phyloP scores from a whole-genome alignment of 352 stramenopile genomes.

The Lagenidium sp. region DNA sequence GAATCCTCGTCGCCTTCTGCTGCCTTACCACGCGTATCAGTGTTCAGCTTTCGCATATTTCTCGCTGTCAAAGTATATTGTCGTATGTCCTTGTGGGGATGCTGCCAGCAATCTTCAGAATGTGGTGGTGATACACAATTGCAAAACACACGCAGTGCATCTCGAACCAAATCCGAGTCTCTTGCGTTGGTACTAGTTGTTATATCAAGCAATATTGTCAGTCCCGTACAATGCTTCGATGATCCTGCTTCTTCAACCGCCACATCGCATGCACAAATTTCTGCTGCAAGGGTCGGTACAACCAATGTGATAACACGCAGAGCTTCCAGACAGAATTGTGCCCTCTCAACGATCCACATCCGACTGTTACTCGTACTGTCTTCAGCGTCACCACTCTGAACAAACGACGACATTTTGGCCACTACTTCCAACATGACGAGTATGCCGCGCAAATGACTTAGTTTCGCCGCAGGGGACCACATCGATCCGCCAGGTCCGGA shows the following conservation, averaged over 20 bases:
- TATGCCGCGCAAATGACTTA: constrained; percentile 62
- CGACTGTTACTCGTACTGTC: constrained; percentile 41
- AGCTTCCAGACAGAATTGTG: constrained; percentile 73
- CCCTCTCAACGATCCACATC: constrained; percentile 68
- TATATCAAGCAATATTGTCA: constrained; percentile 71
- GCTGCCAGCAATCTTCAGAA: constrained; percentile 73
- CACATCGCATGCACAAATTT: constrained; percentile 75
- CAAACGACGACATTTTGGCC: constrained; percentile 49
- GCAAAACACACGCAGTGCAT: constrained; percentile 68
- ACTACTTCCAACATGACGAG: constrained; percentile 77
- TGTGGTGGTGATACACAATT: constrained; percentile 78
- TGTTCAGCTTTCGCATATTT: constrained; percentile 39
- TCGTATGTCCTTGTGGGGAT: constrained; percentile 76
- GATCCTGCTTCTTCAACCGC: constrained; percentile 28
- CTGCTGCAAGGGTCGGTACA: constrained; percentile 48
- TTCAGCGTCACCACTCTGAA: constrained; percentile 45
- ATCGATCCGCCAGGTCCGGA: constrained; percentile 42
- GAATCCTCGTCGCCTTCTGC: constrained; percentile 9
- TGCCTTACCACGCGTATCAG: background rate
- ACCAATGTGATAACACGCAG: constrained; percentile 68
- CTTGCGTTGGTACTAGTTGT: constrained; percentile 60
- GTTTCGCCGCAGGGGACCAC: constrained; percentile 63
- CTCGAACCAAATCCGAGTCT: constrained; percentile 67
- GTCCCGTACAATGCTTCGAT: constrained; percentile 38
- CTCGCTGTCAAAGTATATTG: constrained; percentile 68